phyloP scores from a whole-genome alignment of 257 asterid species.

The Ballota nigra region DNA sequence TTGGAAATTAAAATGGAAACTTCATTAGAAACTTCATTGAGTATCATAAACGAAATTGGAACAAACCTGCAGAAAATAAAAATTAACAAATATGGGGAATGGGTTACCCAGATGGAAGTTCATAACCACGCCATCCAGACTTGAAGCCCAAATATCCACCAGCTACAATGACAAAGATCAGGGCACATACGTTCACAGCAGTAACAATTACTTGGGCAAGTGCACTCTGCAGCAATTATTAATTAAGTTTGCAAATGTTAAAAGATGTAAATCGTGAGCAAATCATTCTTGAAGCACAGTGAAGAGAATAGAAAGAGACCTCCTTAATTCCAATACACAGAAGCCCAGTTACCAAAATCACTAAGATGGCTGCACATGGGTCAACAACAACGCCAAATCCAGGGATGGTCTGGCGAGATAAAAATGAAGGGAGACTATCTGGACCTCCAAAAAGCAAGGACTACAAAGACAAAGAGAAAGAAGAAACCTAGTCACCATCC shows the following conservation, averaged over 20 bases:
- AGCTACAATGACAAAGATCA: constrained; percentile 67
- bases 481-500: not conserved
- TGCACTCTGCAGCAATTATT: constrained; percentile 55
- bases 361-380: constrained; percentile 82
- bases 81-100: not conserved
- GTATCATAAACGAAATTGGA: not conserved
- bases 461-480: constrained; percentile 30
- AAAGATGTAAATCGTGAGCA: constrained; percentile 1
- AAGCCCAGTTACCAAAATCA: constrained; percentile 66
- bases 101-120: constrained; percentile 74
- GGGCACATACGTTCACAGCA: constrained; percentile 65
- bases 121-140: constrained; percentile 85
- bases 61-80: not conserved
- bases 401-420: constrained; percentile 80
- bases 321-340: constrained; percentile 85
- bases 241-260: constrained; percentile 15
- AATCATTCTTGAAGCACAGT: constrained; percentile 9
- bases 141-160: constrained; percentile 87
- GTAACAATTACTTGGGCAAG: constrained; percentile 84
- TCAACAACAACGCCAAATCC: constrained; percentile 68
- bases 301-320: constrained; percentile 41
- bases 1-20: constrained; percentile 1
- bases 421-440: constrained; percentile 66
- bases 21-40: constrained; percentile 12
- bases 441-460: constrained; percentile 87